Percentiles rank a stretch among this genome's conserved stretches.
These are phyloP conservation scores for Cercospora sp. DNA, from an alignment of 2,329 filamentous ascomycete species.

Conservation along the genomic window DNA sequence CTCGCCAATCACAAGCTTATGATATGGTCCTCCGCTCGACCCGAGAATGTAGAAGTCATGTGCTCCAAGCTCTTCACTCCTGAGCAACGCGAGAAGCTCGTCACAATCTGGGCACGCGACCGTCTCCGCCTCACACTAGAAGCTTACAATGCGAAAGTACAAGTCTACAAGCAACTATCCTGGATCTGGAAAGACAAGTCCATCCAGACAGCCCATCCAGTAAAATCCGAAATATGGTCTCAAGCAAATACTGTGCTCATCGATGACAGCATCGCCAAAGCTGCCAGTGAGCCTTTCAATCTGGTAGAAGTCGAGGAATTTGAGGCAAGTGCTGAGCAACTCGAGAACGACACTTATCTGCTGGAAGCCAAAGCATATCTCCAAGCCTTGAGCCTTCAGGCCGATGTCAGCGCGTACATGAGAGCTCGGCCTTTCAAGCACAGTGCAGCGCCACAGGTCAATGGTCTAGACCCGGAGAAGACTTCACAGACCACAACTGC, in stretches of 20 bases:
- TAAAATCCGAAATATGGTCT: constrained; percentile 60
- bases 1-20: constrained; percentile 74
- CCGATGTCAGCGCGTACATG: constrained; percentile 52
- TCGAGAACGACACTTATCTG: constrained; percentile 44
- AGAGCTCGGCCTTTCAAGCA: constrained; percentile 19
- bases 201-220: constrained; percentile 45
- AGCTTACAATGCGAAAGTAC: constrained; percentile 71
- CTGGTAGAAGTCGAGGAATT: constrained; percentile 81
- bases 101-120: constrained; percentile 77
- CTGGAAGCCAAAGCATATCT: constrained; percentile 57
- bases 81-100: constrained; percentile 55
- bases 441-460: neutral
- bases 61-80: constrained; percentile 63
- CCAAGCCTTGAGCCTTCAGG: constrained; percentile 51
- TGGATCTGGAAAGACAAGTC: constrained; percentile 64
- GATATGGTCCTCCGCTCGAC: constrained; percentile 86
- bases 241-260: constrained; percentile 87
- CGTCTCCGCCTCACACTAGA: constrained; percentile 63
- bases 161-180: constrained; percentile 85
- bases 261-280: constrained; percentile 83
- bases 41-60: constrained; percentile 69
- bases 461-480: neutral
- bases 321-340: constrained; percentile 45
- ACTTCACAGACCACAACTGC: neutral
- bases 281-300: constrained; percentile 78